Percentiles rank a stretch among this genome's conserved stretches.
Conservation (phyloP, 2,329 filamentous ascomycete genomes). For the Fusarium sp. region DNA sequence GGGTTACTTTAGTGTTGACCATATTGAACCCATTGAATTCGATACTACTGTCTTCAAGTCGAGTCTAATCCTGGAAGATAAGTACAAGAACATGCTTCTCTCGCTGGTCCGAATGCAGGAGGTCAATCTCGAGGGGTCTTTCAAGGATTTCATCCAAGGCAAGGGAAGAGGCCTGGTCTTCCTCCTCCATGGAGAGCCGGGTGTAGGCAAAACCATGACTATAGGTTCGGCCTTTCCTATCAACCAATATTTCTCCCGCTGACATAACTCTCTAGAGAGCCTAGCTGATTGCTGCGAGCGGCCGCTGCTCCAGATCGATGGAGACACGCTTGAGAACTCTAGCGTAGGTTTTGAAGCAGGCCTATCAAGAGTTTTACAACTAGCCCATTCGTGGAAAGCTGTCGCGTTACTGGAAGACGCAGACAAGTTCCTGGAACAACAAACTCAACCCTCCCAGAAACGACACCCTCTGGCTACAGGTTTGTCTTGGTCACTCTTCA, state of each 20-base stretch:
- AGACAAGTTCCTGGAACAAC: neutral
- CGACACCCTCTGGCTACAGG: neutral
- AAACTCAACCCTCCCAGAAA: neutral
- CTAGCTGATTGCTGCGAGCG: neutral
- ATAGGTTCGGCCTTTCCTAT: neutral
- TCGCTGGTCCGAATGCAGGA: neutral
- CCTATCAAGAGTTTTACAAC: neutral
- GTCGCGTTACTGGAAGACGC: neutral
- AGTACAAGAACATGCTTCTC: neutral
- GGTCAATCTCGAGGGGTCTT: neutral
- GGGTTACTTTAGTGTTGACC: neutral
- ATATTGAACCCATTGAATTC: too few species aligned
- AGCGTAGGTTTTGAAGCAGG: neutral
- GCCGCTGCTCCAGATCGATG: neutral
- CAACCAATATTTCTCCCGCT: neutral
- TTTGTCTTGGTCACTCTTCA: neutral
- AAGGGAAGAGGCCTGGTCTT: neutral
- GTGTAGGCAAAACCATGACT: neutral
- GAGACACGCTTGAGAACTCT: too few species aligned
- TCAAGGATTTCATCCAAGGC: neutral
- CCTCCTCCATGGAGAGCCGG: neutral
- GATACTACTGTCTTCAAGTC: neutral
- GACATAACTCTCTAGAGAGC: neutral
- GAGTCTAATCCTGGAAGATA: neutral
- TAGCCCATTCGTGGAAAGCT: neutral